phyloP scores from a whole-genome alignment of 768 basidiomycete species.

The Termitomyces sp. region DNA sequence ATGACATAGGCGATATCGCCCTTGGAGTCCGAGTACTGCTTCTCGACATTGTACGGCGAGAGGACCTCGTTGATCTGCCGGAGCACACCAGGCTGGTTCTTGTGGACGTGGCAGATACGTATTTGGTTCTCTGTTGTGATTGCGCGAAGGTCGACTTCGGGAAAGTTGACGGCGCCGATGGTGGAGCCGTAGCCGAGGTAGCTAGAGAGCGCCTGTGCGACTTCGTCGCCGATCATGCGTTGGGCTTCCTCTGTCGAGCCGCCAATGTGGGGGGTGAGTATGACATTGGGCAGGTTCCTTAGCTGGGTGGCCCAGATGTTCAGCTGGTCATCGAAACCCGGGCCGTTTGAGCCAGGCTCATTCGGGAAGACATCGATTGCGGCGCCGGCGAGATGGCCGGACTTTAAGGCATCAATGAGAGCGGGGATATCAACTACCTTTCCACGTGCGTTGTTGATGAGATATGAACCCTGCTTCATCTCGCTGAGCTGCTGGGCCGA shows the following conservation, averaged over 20 bases:
- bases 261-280: constrained; percentile 97
- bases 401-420: constrained; percentile 71
- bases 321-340: constrained; percentile 82
- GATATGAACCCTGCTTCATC: constrained; percentile 94
- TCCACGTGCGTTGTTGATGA: constrained; percentile 98
- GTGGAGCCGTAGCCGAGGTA: constrained; percentile 93
- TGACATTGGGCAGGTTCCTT: constrained; percentile 78
- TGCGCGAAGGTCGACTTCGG: constrained; percentile 93
- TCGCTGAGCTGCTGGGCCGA: constrained; percentile 63
- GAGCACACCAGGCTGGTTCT: constrained; percentile 93
- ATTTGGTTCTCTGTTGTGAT: constrained; percentile 85
- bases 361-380: constrained; percentile 91
- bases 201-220: constrained; percentile 74
- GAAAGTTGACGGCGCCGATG: constrained; percentile 95
- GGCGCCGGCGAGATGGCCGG: constrained; percentile 86
- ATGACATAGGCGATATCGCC: constrained; percentile 91
- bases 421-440: constrained; percentile 94
- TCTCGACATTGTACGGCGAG: constrained; percentile 95
- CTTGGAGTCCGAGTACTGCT: constrained; percentile 98
- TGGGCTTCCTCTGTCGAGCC: constrained; percentile 99
- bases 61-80: constrained; percentile 91
- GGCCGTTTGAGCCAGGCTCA: constrained; percentile 90
- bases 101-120: constrained; percentile 93
- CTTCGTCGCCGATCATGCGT: constrained; percentile 94
- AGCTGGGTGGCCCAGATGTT: constrained; percentile 81